These are phyloP conservation scores for Alectoria sarmentosa DNA, from an alignment of 495 filamentous ascomycete genomes.

Conservation along the genomic window DNA sequence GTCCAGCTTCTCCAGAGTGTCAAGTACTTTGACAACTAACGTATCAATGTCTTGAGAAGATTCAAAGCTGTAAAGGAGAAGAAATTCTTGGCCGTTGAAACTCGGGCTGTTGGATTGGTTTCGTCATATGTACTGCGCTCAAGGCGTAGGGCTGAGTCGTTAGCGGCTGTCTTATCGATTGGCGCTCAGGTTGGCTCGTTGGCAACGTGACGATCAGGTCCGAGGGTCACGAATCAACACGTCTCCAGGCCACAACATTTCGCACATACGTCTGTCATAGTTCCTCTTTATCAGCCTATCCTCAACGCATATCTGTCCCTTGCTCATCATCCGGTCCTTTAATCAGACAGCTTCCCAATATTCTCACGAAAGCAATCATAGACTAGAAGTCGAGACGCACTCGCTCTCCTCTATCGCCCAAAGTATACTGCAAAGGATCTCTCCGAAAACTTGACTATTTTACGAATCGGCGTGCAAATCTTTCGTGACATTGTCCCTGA, in stretches of 20 bases:
- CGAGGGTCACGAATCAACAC: constrained; percentile 18
- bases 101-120: not conserved
- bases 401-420: not conserved
- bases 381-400: not conserved
- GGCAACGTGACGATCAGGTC: constrained; percentile 7
- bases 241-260: constrained; percentile 7
- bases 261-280: constrained; percentile 15
- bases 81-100: not conserved
- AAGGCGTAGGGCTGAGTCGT: constrained; percentile 12
- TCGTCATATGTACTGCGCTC: too few species aligned
- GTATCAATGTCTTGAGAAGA: not conserved
- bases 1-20: not conserved
- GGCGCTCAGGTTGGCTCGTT: too few species aligned
- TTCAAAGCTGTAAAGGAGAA: not conserved
- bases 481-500: not conserved
- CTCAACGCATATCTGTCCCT: not conserved
- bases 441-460: not conserved
- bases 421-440: not conserved
- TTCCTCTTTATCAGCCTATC: constrained; percentile 3
- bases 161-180: constrained; percentile 9
- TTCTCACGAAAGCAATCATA: not conserved
- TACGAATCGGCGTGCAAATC: not conserved
- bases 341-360: not conserved
- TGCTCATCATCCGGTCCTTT: not conserved
- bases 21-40: not conserved